Evolutionary conservation across 2,329 filamentous ascomycete species (phyloP).

Genomic region (Thielaviopsis populi): DNA sequence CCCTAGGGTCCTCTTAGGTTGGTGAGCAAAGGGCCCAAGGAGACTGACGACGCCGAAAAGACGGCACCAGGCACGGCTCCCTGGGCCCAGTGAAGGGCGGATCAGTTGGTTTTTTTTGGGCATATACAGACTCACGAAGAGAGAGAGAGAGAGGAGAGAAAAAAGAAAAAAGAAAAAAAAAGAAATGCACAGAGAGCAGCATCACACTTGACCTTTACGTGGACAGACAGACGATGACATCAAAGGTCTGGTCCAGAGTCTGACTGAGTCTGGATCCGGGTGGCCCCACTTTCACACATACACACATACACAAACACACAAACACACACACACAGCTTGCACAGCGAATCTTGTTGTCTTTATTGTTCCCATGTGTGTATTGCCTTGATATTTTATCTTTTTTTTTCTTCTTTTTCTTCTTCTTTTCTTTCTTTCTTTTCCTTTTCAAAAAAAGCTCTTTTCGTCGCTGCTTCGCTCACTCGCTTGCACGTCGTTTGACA

Average conservation of each 20-base stretch:
- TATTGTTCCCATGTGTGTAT: not conserved
- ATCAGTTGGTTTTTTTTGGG: not conserved
- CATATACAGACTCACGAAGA: not conserved
- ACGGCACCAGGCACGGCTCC: not conserved
- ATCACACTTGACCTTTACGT: not conserved
- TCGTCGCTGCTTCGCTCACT: too few relatives aligned
- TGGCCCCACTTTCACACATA: not conserved
- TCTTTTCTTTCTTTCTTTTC: too few relatives aligned
- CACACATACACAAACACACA: too few relatives aligned
- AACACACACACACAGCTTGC: too few relatives aligned
- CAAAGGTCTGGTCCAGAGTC: not conserved
- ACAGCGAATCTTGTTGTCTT: not conserved
- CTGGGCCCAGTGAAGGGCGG: not conserved
- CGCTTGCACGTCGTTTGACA: not conserved
- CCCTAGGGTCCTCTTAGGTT: not conserved
- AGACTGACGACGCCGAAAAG: not conserved
- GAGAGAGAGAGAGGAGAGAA: not conserved
- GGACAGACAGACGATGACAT: slow-evolving; percentile 1
- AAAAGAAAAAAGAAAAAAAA: not conserved
- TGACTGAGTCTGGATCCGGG: not conserved
- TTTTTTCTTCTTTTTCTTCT: not conserved
- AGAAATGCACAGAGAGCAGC: not conserved
- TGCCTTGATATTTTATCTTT: not conserved
- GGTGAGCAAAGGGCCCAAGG: not conserved
- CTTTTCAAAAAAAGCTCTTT: too few relatives aligned